phyloP scores from a whole-genome alignment of 768 basidiomycete genomes.

The Tulasnella calospora region DNA sequence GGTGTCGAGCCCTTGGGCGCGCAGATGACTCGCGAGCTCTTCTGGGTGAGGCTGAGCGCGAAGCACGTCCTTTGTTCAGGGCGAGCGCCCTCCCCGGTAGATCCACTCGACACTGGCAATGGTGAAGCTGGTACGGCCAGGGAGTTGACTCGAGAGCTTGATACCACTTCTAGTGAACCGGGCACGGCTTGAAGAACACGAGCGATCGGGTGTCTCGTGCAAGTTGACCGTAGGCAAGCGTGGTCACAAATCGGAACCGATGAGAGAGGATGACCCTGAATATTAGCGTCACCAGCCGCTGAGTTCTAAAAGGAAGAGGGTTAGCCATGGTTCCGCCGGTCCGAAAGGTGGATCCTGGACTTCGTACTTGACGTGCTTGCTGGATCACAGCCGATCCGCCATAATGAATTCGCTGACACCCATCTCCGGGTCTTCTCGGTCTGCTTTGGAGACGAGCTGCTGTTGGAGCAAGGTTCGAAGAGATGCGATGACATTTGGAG shows the following conservation, averaged over 20 bases:
- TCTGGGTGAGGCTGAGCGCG: constrained; percentile 15
- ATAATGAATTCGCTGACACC: constrained; percentile 25
- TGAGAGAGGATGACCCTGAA: constrained; percentile 26
- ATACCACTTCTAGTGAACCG: background rate
- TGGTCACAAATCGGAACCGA: background rate
- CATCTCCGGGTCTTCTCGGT: constrained; percentile 24
- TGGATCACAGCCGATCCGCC: constrained; percentile 14
- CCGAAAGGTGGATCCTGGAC: too few relatives aligned
- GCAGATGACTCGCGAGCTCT: constrained; percentile 22
- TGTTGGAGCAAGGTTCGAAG: constrained; percentile 17
- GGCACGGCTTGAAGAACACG: constrained; percentile 12
- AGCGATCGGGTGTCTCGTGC: constrained; percentile 20
- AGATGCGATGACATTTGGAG: constrained; percentile 12
- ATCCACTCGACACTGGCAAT: background rate
- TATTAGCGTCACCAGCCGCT: constrained; percentile 21
- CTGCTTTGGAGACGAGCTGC: background rate
- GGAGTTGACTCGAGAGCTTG: background rate
- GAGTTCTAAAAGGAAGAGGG: constrained; percentile 10
- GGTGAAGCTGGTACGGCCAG: background rate
- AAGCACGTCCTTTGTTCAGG: constrained; percentile 10
- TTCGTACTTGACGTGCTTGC: constrained; percentile 14
- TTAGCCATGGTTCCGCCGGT: background rate
- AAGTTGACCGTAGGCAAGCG: constrained; percentile 26
- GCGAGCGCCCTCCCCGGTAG: background rate
- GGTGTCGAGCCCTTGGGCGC: constrained; percentile 25